Conservation (phyloP, 2,329 filamentous ascomycete genomes). For the Diaporthe ilicicola region DNA sequence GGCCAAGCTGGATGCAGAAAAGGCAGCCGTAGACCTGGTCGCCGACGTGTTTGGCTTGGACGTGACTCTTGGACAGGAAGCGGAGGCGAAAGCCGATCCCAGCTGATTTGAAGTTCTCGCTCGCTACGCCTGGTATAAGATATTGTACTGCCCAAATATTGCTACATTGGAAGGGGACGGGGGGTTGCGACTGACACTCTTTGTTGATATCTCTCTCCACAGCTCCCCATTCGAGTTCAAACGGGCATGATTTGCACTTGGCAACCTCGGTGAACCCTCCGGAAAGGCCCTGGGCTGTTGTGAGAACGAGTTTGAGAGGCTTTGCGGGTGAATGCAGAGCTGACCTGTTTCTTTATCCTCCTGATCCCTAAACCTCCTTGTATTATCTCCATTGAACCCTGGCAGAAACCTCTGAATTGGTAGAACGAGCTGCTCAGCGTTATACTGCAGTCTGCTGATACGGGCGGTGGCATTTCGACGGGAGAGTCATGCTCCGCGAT, state of each 20-base stretch:
- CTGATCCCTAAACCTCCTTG: slow-evolving; percentile 59
- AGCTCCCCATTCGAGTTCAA: slow-evolving; percentile 60
- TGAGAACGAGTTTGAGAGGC: background rate
- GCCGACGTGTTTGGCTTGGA: slow-evolving; percentile 58
- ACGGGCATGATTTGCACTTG: slow-evolving; percentile 62
- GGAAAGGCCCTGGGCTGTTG: slow-evolving; percentile 36
- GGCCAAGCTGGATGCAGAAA: slow-evolving; percentile 60
- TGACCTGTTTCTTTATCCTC: slow-evolving; percentile 58
- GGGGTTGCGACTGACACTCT: slow-evolving; percentile 34
- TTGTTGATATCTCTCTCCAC: slow-evolving; percentile 62
- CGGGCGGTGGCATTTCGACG: slow-evolving; percentile 32
- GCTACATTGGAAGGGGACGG: too few relatives aligned
- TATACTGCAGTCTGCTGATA: slow-evolving; percentile 51
- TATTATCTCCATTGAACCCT: slow-evolving; percentile 60
- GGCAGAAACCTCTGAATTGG: slow-evolving; percentile 62
- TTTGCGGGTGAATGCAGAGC: slow-evolving; percentile 34
- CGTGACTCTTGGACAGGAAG: slow-evolving; percentile 64
- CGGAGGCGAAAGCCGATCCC: slow-evolving; percentile 61
- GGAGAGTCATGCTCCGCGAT: slow-evolving; percentile 28
- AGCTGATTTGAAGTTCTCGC: slow-evolving; percentile 56
- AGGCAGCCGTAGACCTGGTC: slow-evolving; percentile 64
- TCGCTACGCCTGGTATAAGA: slow-evolving; percentile 42
- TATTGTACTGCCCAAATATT: background rate
- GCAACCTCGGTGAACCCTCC: slow-evolving; percentile 53
- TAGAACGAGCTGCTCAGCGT: slow-evolving; percentile 59